Base-by-base conservation (phyloP, 2,329 filamentous ascomycete genomes). In the Penicillium polonicum region DNA sequence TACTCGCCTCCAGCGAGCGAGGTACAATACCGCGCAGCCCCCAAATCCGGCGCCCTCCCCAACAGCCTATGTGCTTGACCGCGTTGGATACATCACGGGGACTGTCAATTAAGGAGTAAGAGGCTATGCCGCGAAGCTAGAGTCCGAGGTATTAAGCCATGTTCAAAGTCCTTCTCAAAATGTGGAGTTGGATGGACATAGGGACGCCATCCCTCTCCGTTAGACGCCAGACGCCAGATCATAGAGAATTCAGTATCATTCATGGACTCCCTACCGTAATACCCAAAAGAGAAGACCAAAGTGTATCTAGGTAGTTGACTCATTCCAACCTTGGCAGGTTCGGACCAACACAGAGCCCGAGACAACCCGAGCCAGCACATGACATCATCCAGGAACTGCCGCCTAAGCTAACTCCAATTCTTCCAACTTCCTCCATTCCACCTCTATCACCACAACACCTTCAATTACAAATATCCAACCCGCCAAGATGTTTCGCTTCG, bases 401-500 rank as follows among this genome's bases (percentile, higher is more conserved):
- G 21, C 27, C 45, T 2, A 53, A 48, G 27, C 36, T 50, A 8
- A 45, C 48, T 33, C 21, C 46, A 52, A 33, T 31, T 44, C 48
- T 35, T 46, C 39, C 23, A 43, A 25, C 8, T 21, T 12, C 45
- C 9, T 15, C 25, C 21, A 49, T 46, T 15, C n/a, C 44, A 52
- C 48, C 17, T 21, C 48, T 15, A 25, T 12, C 42, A 52, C 36
- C 27, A 38, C 25, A 19, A 49, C 36, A 33, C 23, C 23, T 2
- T 19, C 43, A 49, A 49, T 27, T 23, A 15, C 35, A 39, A 41
- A 36, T 12, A 12, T 19, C 19, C 19, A 48, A 41, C 54, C 55
- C 60, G 29, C 17, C 60, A 67, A 58, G 7, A 68, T 68, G 66
- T 68, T 68, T 53, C 66, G 66, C 58, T 68, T 68, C 57, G 66